Evolutionary conservation across 2,329 filamentous ascomycete species (phyloP).

Genomic region (Chrysosporium queenslandicum): DNA sequence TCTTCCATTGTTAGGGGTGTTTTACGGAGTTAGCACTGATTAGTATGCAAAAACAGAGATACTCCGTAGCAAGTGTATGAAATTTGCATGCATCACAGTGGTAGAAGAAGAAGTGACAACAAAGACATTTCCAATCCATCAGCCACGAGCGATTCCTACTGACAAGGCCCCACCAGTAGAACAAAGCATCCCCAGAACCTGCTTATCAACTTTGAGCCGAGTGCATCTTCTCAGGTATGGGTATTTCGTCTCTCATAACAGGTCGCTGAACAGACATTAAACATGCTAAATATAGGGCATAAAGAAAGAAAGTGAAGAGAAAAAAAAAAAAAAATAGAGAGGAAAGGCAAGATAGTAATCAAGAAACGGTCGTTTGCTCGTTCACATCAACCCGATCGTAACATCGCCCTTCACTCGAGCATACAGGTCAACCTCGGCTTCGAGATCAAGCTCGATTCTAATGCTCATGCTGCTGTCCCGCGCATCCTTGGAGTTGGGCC

Average conservation of each 20-base stretch:
- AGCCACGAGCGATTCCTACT: too few species aligned
- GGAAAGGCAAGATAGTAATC: background rate
- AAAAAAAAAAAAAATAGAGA: background rate
- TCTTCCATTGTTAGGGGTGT: too few species aligned
- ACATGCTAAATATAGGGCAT: background rate
- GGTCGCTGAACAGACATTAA: background rate
- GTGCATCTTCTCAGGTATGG: background rate
- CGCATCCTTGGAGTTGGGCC: slow-evolving; percentile 27
- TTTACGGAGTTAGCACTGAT: too few species aligned
- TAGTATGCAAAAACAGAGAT: too few species aligned
- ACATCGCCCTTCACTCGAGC: slow-evolving; percentile 12
- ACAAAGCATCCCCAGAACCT: too few species aligned
- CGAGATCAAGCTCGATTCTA: slow-evolving; percentile 34
- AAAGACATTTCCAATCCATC: too few species aligned
- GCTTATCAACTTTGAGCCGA: too few species aligned
- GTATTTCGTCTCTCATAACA: background rate
- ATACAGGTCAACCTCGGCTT: slow-evolving; percentile 12
- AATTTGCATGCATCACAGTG: too few species aligned
- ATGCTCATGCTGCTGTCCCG: slow-evolving; percentile 35
- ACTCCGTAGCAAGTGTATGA: too few species aligned
- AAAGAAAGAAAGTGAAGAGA: background rate
- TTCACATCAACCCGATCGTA: slow-evolving; percentile 13
- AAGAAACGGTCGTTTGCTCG: background rate
- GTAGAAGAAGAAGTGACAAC: too few species aligned
- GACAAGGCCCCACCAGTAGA: too few species aligned